Conservation (phyloP, 169 alveolate species). For the Cryptosporidium canis region DNA sequence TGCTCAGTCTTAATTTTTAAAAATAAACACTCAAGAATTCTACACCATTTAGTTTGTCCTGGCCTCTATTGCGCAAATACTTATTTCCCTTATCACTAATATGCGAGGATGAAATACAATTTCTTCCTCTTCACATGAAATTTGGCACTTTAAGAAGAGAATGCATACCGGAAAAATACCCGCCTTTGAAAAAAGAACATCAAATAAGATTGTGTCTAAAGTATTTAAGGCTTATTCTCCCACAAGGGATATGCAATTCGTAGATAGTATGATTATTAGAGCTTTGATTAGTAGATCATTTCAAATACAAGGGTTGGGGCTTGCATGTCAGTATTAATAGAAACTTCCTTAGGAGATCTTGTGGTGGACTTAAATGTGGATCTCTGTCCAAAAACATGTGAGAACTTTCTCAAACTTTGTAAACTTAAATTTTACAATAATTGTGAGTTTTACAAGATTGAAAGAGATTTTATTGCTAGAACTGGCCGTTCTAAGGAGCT, state of each 20-base stretch:
- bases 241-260: no score
- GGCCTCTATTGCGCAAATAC: background rate
- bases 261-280: background rate
- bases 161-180: slow-evolving; percentile 1
- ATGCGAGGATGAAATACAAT: background rate
- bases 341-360: slow-evolving; percentile 92
- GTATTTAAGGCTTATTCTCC: no score
- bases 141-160: background rate
- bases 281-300: background rate
- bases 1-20: background rate
- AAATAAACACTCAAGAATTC: background rate
- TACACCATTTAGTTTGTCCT: background rate
- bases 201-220: background rate
- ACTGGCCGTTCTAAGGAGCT: slow-evolving; percentile 79
- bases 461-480: slow-evolving; percentile 87
- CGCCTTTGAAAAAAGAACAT: no score
- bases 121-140: background rate
- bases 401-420: slow-evolving; percentile 90
- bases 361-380: slow-evolving; percentile 86
- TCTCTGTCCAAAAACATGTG: slow-evolving; percentile 81
- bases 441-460: slow-evolving; percentile 85
- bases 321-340: slow-evolving; percentile 90
- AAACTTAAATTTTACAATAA: slow-evolving; percentile 91
- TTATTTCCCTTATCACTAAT: background rate
- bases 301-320: background rate